Evolutionary conservation across 164 flowering plant genomes (phyloP).

Genomic region (Berberis vulgaris): DNA sequence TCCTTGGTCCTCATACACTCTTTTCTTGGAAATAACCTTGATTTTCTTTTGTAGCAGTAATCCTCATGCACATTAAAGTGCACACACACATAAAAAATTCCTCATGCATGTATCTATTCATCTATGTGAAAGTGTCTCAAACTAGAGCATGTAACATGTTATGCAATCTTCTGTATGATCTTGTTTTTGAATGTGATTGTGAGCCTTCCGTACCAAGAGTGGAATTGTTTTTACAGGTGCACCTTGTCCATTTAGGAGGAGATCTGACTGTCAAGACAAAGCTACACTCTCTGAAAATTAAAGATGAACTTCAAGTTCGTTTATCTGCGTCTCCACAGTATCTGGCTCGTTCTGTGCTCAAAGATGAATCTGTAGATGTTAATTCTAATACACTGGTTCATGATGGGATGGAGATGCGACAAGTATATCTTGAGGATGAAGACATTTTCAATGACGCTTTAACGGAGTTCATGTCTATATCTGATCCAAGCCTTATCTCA

Average conservation of each 20-base stretch:
- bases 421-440: constrained; percentile 47
- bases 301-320: constrained; percentile 78
- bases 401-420: constrained; percentile 23
- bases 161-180: neutral
- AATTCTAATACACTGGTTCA: constrained; percentile 20
- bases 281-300: constrained; percentile 72
- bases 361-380: constrained; percentile 22
- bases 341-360: constrained; percentile 67
- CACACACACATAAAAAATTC: too few species aligned
- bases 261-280: constrained; percentile 67
- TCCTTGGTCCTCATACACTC: too few species aligned
- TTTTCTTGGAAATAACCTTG: too few species aligned
- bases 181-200: neutral
- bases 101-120: too few species aligned
- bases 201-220: neutral
- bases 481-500: constrained; percentile 26
- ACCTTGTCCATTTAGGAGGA: constrained; percentile 42
- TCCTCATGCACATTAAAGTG: too few species aligned
- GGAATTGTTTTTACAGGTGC: constrained; percentile 39
- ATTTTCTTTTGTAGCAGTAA: too few species aligned
- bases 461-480: constrained; percentile 52
- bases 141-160: neutral
- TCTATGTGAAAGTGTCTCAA: too few species aligned
- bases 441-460: constrained; percentile 82
- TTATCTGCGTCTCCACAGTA: constrained; percentile 37